Conservation (phyloP, 2,329 filamentous ascomycete genomes). For the Calonectria multiphialidica region DNA sequence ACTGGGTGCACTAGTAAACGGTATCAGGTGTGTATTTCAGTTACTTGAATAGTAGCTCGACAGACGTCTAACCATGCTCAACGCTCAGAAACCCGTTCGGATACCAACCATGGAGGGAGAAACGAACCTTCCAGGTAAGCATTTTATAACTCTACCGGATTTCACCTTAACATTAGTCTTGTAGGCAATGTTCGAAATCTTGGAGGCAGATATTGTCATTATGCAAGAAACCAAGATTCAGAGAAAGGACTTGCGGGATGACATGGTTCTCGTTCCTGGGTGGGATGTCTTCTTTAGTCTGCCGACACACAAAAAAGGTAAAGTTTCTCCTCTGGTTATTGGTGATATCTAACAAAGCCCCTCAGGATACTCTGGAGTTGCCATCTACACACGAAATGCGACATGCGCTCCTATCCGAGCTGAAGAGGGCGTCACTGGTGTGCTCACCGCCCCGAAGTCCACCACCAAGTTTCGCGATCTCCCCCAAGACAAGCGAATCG, state of each 20-base stretch:
- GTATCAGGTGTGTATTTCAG: constrained; percentile 72
- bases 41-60: too few species aligned
- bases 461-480: constrained; percentile 80
- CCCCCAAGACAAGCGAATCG: constrained; percentile 80
- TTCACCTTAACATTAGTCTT: not conserved
- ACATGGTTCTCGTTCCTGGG: constrained; percentile 94
- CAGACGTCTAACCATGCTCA: not conserved
- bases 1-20: constrained; percentile 71
- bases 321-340: not conserved
- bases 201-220: constrained; percentile 92
- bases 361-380: constrained; percentile 93
- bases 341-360: not conserved
- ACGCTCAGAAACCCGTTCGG: constrained; percentile 79
- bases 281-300: constrained; percentile 98
- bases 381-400: constrained; percentile 91
- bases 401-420: constrained; percentile 88
- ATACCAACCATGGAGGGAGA: constrained; percentile 86
- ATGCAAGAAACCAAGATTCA: constrained; percentile 99
- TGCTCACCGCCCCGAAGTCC: constrained; percentile 80
- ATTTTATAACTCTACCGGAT: not conserved
- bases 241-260: constrained; percentile 89
- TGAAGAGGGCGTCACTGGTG: constrained; percentile 92
- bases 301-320: constrained; percentile 93
- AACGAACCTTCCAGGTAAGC: constrained; percentile 74
- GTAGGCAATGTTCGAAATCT: constrained; percentile 91